Base-by-base conservation (phyloP, 1,284 basidiomycete species). In the Laetiporus sulphureus region DNA sequence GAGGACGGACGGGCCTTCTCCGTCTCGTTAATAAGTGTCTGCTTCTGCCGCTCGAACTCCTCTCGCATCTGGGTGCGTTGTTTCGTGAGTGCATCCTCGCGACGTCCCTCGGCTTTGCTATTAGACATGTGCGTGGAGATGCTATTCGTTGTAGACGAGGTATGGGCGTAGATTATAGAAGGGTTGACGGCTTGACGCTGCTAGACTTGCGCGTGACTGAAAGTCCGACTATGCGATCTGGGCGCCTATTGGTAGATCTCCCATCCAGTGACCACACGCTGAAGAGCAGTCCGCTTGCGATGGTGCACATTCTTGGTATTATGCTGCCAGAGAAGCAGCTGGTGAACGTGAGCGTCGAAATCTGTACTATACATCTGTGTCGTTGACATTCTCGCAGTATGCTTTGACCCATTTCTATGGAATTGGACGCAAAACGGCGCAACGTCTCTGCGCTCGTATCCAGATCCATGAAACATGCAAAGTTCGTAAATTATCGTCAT, bases 31-130 rank as follows among this genome's bases (percentile, higher is more conserved):
- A 88, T 79, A 58, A 95, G 79, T 33, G 76, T 79, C 52, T 85
- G 80, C 58, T 91, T 92, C 61, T 94, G 88, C n/a, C 87, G 77
- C 54, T 92, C 87, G 55, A 80, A 95, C 40, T 91, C 88, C 57
- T 91, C 86, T 56, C 89, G 79, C 72, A 87, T 83, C 55, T 86
- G 83, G 40, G 71, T 73, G 48, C 90, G 83, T 63, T 88, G 80
- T 58, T 91, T 91, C 27, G 76, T 72, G 50, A 91, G 77, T 7
- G 79, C 78, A 56, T 88, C 85, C 61, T 88, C 82, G 44, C 87
- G 79, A 40, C 81, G 79, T 15, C 81, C 83, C 64, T 90, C 86
- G 2, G 74, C 72, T 59, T 79, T 81, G 65, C 67, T 85, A 41
- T 65, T 66, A 7, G 85, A 73, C 85, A 88, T 87, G 15, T 1